phyloP scores from a whole-genome alignment of 2,329 filamentous ascomycete species.

The Lasiodiplodia theobromae region DNA sequence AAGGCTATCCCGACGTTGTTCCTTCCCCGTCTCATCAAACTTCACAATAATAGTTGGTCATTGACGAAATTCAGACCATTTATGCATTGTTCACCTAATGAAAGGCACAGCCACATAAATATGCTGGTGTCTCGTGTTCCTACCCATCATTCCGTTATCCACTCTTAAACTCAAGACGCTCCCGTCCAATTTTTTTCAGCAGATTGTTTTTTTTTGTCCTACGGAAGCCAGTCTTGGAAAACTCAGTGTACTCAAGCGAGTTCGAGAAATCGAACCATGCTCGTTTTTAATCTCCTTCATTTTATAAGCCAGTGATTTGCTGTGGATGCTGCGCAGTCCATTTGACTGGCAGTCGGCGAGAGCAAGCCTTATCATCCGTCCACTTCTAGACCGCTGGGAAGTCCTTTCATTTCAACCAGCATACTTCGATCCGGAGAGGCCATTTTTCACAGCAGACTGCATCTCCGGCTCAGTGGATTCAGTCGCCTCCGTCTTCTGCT shows the following conservation, averaged over 20 bases:
- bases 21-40: background rate
- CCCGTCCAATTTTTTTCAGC: background rate
- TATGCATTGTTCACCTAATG: background rate
- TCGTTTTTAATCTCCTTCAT: background rate
- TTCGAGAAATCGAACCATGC: background rate
- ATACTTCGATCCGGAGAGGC: constrained; percentile 1
- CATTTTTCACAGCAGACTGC: background rate
- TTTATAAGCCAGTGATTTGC: background rate
- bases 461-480: background rate
- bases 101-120: background rate
- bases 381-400: background rate
- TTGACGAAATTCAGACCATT: background rate
- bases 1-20: constrained; percentile 24
- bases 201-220: background rate
- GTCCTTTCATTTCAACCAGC: background rate
- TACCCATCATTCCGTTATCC: background rate
- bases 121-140: background rate
- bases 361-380: background rate
- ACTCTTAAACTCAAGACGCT: background rate
- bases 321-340: background rate
- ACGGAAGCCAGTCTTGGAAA: background rate
- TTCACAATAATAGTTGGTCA: too few species aligned
- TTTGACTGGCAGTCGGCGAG: background rate
- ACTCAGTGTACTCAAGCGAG: background rate
- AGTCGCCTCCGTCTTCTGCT: background rate